Percentiles rank a stretch among this genome's conserved stretches.
phyloP scores from a whole-genome alignment of 2,329 filamentous ascomycete genomes.

The Anthostomella pinea region DNA sequence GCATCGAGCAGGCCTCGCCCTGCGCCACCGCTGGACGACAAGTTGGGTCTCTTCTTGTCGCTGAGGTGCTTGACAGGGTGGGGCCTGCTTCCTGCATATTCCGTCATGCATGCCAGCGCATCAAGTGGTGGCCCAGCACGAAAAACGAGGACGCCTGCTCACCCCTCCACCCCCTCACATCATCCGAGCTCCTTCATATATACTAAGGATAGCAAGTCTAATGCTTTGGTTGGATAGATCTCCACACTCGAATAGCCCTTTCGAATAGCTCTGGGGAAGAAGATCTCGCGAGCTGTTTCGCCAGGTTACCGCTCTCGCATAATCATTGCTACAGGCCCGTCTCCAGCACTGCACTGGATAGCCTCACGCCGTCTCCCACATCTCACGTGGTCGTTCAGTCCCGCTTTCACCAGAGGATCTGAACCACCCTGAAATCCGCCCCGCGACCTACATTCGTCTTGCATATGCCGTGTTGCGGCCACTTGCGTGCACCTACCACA shows the following conservation, averaged over 20 bases:
- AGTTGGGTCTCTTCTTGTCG: slow-evolving; percentile 31
- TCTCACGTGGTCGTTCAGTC: slow-evolving; percentile 31
- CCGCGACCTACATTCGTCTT: slow-evolving; percentile 49
- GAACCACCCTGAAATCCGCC: slow-evolving; percentile 45
- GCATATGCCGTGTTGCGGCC: slow-evolving; percentile 58
- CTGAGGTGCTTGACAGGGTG: slow-evolving; percentile 45
- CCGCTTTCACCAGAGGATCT: slow-evolving; percentile 29
- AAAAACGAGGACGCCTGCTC: slow-evolving; percentile 36
- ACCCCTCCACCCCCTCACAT: slow-evolving; percentile 32
- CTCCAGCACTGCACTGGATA: slow-evolving; percentile 21
- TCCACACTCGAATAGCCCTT: slow-evolving; percentile 32
- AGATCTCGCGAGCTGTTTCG: slow-evolving; percentile 32
- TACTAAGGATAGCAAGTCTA: slow-evolving; percentile 39
- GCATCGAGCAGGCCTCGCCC: slow-evolving; percentile 31
- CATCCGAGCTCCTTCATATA: slow-evolving; percentile 37
- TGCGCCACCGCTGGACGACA: slow-evolving; percentile 32
- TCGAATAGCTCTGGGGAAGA: slow-evolving; percentile 31
- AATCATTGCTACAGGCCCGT: slow-evolving; percentile 25
- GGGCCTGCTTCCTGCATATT: slow-evolving; percentile 52
- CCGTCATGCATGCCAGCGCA: slow-evolving; percentile 60
- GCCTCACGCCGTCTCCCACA: slow-evolving; percentile 25
- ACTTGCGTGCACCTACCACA: slow-evolving; percentile 51
- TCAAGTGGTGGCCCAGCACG: slow-evolving; percentile 46
- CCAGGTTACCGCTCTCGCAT: slow-evolving; percentile 32
- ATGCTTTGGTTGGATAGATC: slow-evolving; percentile 43